Conservation (phyloP, 768 basidiomycete species). For the Leccinum incarnatum region DNA sequence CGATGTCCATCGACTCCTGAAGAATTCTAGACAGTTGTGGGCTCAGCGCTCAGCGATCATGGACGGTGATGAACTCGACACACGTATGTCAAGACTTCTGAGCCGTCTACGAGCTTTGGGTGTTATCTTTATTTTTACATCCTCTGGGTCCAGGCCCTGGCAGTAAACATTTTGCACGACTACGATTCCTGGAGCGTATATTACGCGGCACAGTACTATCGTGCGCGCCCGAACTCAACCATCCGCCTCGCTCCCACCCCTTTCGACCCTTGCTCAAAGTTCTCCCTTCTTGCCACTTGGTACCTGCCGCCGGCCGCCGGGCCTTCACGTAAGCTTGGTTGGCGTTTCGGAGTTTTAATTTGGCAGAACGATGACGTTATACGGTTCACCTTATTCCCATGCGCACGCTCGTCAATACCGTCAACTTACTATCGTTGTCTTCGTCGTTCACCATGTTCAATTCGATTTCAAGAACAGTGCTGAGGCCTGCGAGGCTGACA, state of each 20-base stretch:
- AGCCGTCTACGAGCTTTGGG: no score
- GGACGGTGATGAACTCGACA: no score
- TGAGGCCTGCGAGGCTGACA: conserved; percentile 40
- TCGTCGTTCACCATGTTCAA: conserved; percentile 39
- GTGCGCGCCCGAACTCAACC: not conserved
- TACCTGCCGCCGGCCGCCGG: not conserved
- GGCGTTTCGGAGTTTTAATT: no score
- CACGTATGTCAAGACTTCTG: no score
- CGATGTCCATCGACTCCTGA: no score
- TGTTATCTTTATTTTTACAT: no score
- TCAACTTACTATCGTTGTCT: not conserved
- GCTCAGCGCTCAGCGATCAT: no score
- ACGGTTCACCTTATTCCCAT: not conserved
- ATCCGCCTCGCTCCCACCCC: not conserved
- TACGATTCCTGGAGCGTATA: conserved; percentile 18
- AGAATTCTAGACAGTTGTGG: no score
- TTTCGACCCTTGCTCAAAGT: no score
- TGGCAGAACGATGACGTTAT: conserved; percentile 12
- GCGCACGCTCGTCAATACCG: not conserved
- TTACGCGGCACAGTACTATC: not conserved
- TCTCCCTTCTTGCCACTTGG: no score
- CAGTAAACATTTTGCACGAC: not conserved
- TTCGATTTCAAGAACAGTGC: conserved; percentile 41
- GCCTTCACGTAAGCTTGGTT: not conserved
- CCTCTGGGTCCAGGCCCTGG: not conserved